Conservation (phyloP, 768 basidiomycete species). For the Tricholoma flavovirens region DNA sequence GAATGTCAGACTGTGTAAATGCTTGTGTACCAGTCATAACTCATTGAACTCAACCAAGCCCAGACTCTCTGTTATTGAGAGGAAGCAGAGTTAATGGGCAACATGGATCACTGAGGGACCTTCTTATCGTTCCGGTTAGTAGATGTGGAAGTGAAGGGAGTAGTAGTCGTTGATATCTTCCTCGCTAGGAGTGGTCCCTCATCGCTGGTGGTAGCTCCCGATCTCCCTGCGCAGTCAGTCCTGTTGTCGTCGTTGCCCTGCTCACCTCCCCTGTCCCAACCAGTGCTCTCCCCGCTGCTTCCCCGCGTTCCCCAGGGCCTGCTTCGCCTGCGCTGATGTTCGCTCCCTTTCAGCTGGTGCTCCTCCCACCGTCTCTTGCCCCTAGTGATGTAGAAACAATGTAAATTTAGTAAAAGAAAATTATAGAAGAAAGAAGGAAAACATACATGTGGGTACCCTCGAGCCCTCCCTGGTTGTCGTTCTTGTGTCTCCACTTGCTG, state of each 20-base stretch:
- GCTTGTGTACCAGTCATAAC: slow-evolving; percentile 47
- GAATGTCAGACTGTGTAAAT: slow-evolving; percentile 49
- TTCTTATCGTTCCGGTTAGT: too few relatives aligned
- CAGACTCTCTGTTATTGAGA: slow-evolving; percentile 31
- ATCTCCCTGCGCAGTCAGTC: neutral
- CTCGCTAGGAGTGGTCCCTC: neutral
- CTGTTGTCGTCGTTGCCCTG: neutral
- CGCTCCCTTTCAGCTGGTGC: neutral
- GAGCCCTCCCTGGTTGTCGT: too few relatives aligned
- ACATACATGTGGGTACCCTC: neutral
- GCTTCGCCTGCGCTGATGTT: neutral
- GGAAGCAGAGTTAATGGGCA: slow-evolving; percentile 31
- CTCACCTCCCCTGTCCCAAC: neutral
- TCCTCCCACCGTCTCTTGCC: neutral
- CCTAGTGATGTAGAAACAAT: neutral
- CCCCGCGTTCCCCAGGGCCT: neutral
- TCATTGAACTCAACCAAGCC: slow-evolving; percentile 25
- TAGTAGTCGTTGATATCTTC: neutral
- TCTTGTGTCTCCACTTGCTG: too few relatives aligned
- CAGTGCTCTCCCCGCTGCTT: neutral
- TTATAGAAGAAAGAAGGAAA: neutral
- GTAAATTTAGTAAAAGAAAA: too few relatives aligned
- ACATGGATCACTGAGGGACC: slow-evolving; percentile 32
- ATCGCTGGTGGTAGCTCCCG: too few relatives aligned
- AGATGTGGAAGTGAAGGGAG: too few relatives aligned